Base-by-base conservation (phyloP, 2,329 filamentous ascomycete genomes). In the Penicillium sp. region DNA sequence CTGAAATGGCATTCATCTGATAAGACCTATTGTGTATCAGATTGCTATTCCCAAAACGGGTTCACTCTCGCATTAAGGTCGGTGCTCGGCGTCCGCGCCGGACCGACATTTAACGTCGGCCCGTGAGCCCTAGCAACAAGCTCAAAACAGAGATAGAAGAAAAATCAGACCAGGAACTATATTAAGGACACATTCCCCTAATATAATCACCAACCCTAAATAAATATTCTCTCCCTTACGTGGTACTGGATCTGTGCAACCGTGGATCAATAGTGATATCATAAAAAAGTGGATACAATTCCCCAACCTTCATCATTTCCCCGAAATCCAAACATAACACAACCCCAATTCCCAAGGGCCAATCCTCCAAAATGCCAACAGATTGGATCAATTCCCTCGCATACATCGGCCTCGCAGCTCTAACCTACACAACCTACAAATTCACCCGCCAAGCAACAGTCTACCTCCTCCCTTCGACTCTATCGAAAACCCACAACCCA, bases 401-500 rank as follows among this genome's bases (percentile, higher is more conserved):
- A 39, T 57, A 56, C 9, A 51, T 66, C 37, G 64, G 64, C 37
- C 54, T 63, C 46, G 49, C 63, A 42, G 50, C 59, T n/a, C 19
- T 64, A 2, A 46, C 55, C 45, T 64, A 58, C 53, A 51, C 50
- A 3, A 33, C 50, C 44, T 43, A 55, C 47, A 53, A 59, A 49
- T 26, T 65, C 21, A 59, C 54, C 37, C 56, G 62, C 49, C 53
- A 58, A 53, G 62, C 59, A 54, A 51, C 45, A 16, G 47, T 51
- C 46, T 67, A 51, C 55, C 56, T 65, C 24, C 60, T 60, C 39
- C 65, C 62, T 16, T 49, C 54, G 19, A 56, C 45, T 4, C 52
- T 67, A 8, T 22, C 26, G n/a, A 52, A 56, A 52, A 50, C 43
- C 31, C 65, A 67, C 62, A 67, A 66, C 46, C 48, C 35, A 19